These are phyloP conservation scores for Musa itinerans DNA, from an alignment of 176 grass and related monocot genomes.

Conservation along the genomic window DNA sequence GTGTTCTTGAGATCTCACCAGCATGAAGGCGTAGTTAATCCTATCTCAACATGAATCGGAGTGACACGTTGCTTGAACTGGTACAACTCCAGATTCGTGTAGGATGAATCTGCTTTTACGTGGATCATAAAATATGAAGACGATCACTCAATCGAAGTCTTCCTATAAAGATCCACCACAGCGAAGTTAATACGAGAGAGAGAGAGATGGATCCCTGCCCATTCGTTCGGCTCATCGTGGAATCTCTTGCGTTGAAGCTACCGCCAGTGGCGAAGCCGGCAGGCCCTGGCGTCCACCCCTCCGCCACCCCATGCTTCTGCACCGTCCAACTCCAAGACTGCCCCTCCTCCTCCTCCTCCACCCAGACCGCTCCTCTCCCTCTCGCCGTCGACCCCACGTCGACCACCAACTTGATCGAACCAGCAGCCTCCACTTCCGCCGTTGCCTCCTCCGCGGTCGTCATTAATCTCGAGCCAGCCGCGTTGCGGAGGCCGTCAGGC, in stretches of 20 bases:
- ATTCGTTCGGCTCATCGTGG: constrained; percentile 73
- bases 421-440: background rate
- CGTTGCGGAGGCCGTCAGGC: constrained; percentile 41
- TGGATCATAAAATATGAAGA: no score
- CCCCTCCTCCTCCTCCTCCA: constrained; percentile 26
- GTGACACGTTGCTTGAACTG: no score
- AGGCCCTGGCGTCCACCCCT: constrained; percentile 56
- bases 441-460: constrained; percentile 32
- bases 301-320: constrained; percentile 75
- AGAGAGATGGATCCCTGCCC: constrained; percentile 55
- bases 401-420: constrained; percentile 1
- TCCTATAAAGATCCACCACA: background rate
- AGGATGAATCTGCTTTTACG: background rate
- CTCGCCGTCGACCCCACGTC: constrained; percentile 22
- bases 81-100: background rate
- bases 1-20: no score
- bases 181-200: no score
- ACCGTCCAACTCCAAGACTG: constrained; percentile 50
- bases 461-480: constrained; percentile 58
- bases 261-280: constrained; percentile 46
- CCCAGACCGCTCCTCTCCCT: constrained; percentile 42
- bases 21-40: no score
- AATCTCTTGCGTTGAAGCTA: constrained; percentile 69
- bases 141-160: no score
- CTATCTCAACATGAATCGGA: no score